Evolutionary conservation across 106 monocot genomes (phyloP).

Genomic region (Chionographis japonica): DNA sequence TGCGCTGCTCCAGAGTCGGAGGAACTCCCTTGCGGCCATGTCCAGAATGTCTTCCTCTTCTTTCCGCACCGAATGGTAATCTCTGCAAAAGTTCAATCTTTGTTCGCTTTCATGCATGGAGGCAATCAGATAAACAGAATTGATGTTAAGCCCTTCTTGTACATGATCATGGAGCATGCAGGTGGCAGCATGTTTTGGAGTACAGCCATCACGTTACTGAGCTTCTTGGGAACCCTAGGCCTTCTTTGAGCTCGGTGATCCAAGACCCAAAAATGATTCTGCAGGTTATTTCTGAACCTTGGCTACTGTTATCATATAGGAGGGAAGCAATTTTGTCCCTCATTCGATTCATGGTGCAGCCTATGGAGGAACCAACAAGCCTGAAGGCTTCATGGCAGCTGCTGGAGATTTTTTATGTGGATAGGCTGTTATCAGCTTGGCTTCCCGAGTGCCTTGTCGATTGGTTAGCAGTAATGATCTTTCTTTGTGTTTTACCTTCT

Average conservation of each 20-base stretch:
- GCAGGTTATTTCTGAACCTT: slow-evolving; percentile 29
- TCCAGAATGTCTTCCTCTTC: slow-evolving; percentile 38
- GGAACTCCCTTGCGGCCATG: slow-evolving; percentile 39
- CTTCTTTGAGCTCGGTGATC: slow-evolving; percentile 30
- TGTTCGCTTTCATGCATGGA: no score
- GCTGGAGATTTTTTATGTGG: slow-evolving; percentile 87
- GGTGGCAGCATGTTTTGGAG: slow-evolving; percentile 77
- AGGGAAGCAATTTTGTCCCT: neutral
- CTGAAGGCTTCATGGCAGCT: slow-evolving; percentile 87
- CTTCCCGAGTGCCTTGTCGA: slow-evolving; percentile 87
- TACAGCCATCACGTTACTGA: slow-evolving; percentile 62
- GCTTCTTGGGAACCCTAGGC: slow-evolving; percentile 43
- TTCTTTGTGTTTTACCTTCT: slow-evolving; percentile 15
- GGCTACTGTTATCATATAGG: neutral
- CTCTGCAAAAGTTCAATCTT: neutral
- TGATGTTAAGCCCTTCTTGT: neutral
- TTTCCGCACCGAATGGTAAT: slow-evolving; percentile 43
- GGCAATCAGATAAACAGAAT: no score
- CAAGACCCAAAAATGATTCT: slow-evolving; percentile 60
- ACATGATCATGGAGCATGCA: slow-evolving; percentile 16
- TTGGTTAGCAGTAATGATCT: slow-evolving; percentile 87
- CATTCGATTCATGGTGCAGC: slow-evolving; percentile 21
- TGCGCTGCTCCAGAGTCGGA: slow-evolving; percentile 74
- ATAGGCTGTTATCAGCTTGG: slow-evolving; percentile 65
- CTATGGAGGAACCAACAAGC: slow-evolving; percentile 39